These are phyloP conservation scores for Podospora anserina DNA, from an alignment of 495 filamentous ascomycete species.

Conservation along the genomic window DNA sequence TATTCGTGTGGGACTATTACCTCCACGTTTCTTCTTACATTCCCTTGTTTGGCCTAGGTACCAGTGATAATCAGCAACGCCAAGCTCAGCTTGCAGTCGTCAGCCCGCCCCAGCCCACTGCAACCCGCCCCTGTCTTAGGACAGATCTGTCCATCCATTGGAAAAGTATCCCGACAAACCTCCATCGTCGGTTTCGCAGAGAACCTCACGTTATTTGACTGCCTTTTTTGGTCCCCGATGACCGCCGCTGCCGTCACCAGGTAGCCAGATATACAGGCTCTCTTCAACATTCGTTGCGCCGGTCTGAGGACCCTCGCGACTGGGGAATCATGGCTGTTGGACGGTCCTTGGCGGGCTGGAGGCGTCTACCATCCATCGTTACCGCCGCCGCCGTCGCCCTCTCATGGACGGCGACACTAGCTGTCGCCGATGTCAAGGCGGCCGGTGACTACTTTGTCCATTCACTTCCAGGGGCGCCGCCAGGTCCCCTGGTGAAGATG, in stretches of 20 bases:
- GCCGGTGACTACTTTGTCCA: slow-evolving; percentile 89
- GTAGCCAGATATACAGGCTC: slow-evolving; percentile 19
- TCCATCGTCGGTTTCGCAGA: neutral
- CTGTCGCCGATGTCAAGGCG: slow-evolving; percentile 37
- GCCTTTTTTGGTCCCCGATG: slow-evolving; percentile 15
- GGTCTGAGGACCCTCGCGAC: slow-evolving; percentile 2
- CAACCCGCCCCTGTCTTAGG: neutral
- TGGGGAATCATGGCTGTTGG: slow-evolving; percentile 28
- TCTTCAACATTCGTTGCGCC: neutral
- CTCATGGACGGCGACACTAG: slow-evolving; percentile 32
- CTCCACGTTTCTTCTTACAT: neutral
- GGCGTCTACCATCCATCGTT: slow-evolving; percentile 32
- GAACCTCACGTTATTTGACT: slow-evolving; percentile 2
- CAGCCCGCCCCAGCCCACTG: slow-evolving; percentile 8
- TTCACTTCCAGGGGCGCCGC: slow-evolving; percentile 78
- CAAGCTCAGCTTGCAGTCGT: neutral
- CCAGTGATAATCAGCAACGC: neutral
- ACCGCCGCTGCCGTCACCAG: slow-evolving; percentile 13
- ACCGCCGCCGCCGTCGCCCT: slow-evolving; percentile 37
- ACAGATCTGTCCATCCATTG: neutral
- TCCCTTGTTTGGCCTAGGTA: neutral
- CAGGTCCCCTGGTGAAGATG: slow-evolving; percentile 84
- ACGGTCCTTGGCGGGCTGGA: slow-evolving; percentile 33
- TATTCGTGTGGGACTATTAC: neutral
- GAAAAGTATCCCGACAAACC: neutral